Evolutionary conservation across 495 filamentous ascomycete genomes (phyloP), one percentile per base, ranked within the genome.

Genomic region (Penicillium paxilli): DNA sequence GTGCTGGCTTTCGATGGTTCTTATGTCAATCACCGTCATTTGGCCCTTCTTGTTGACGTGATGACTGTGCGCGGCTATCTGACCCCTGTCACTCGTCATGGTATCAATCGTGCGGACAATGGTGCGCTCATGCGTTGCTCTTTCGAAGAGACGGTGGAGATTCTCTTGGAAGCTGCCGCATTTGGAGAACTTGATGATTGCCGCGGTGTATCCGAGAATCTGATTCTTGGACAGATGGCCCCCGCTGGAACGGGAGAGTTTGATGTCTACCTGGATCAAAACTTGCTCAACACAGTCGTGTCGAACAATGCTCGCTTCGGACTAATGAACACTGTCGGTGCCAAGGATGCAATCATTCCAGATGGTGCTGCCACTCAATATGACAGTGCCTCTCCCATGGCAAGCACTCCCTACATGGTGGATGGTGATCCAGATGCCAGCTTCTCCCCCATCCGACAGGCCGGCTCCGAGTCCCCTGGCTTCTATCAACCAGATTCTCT

Each of bases 101-200:
- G 94, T 76, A 99, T 99, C 72, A 99, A 99, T 73, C 85, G 95
- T 59, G 88, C 91, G 11, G 95, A 99, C 62, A 99, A 95, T 44
- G 94, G 94, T 77, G 94, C 94, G 2, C 78, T 99, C 63, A 99
- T 99, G 94, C 87, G 94, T 66, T 99, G 94, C 79, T 99, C 94
- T 8, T 99, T 99, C 73, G 94, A 99, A 75, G 95, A 99, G 64
- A 99, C 94, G 0, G 94, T 99, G 26, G 94, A 99, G 67, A 99
- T 99, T 74, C 77, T 99, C 22, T 81, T 97, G 24, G 94, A 99
- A 54, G 94, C 94, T 32, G 94, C 94, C 35, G 90, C 91, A 35
- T 86, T 87, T 37, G 94, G 94, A 65, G 94, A 99, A 70, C 80
- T 98, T 17, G 94, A 99, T 62, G 93, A 99, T 69, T 98, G 95